A percentile compares a stretch with the other conserved stretches of the same genome.
Evolutionary conservation across 2,329 filamentous ascomycete species (phyloP).

Genomic region (Paradendryphiella salina): DNA sequence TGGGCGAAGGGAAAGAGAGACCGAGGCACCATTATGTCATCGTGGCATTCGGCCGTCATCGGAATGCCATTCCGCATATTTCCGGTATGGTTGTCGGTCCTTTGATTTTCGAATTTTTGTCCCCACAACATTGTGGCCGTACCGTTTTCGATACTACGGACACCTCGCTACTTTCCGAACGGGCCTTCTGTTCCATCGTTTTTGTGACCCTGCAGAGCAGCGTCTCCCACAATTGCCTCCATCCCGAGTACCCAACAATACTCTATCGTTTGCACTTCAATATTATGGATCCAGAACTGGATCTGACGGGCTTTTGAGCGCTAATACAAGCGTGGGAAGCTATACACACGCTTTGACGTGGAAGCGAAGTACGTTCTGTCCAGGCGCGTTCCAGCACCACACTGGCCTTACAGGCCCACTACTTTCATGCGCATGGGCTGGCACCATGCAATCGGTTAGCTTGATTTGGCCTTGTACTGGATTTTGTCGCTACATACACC

Average conservation of each 20-base stretch:
- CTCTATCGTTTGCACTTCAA: neutral
- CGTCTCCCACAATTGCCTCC: neutral
- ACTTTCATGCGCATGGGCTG: slow-evolving; percentile 1
- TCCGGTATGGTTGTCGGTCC: slow-evolving; percentile 11
- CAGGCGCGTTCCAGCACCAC: slow-evolving; percentile 3
- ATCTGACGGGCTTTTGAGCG: slow-evolving; percentile 19
- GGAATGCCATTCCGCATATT: slow-evolving; percentile 17
- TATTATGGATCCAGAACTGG: slow-evolving; percentile 27
- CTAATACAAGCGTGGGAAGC: slow-evolving; percentile 16
- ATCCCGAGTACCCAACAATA: neutral
- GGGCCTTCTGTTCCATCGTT: neutral
- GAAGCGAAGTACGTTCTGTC: slow-evolving; percentile 21
- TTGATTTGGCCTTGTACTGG: neutral
- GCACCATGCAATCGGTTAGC: slow-evolving; percentile 1
- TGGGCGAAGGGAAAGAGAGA: slow-evolving; percentile 6
- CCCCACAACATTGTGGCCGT: slow-evolving; percentile 6
- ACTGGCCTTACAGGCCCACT: neutral
- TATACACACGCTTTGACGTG: slow-evolving; percentile 6
- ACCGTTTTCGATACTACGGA: slow-evolving; percentile 2
- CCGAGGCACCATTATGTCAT: slow-evolving; percentile 18
- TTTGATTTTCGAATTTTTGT: slow-evolving; percentile 11
- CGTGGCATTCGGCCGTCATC: slow-evolving; percentile 16
- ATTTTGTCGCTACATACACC: neutral
- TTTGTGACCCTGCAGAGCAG: neutral
- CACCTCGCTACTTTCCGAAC: neutral